A percentile compares a stretch with the other conserved stretches of the same genome.
phyloP scores from a whole-genome alignment of 345 rosid species.

The Pistacia atlantica region DNA sequence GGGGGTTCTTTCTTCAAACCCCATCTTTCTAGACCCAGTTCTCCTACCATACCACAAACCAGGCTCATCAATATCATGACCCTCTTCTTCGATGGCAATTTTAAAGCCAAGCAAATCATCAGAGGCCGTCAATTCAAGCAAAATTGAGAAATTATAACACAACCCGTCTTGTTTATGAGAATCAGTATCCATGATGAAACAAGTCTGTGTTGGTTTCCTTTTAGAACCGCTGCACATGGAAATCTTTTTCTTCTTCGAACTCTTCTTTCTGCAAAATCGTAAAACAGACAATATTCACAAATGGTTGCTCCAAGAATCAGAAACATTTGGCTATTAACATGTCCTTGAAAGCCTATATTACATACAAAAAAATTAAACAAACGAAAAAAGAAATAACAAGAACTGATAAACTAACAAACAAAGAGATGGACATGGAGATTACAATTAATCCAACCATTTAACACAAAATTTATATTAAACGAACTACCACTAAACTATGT shows the following conservation, averaged over 20 bases:
- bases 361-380: background rate
- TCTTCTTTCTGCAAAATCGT: conserved; percentile 23
- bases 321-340: conserved; percentile 1
- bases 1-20: conserved; percentile 78
- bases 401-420: background rate
- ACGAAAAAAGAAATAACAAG: background rate
- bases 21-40: conserved; percentile 63
- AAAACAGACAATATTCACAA: conserved; percentile 27
- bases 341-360: background rate
- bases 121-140: conserved; percentile 73
- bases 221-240: conserved; percentile 51
- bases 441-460: background rate
- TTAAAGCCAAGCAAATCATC: conserved; percentile 68
- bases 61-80: conserved; percentile 51
- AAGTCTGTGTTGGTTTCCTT: conserved; percentile 31
- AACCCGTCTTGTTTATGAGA: conserved; percentile 34
- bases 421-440: background rate
- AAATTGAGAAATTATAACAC: conserved; percentile 40
- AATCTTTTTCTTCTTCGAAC: conserved; percentile 5
- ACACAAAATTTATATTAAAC: background rate
- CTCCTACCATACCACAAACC: conserved; percentile 82
- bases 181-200: conserved; percentile 36
- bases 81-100: conserved; percentile 55
- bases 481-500: background rate
- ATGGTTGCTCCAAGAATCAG: conserved; percentile 2